These are phyloP conservation scores for Nakazawaea peltata DNA, from an alignment of 805 yeast species.

Conservation along the genomic window DNA sequence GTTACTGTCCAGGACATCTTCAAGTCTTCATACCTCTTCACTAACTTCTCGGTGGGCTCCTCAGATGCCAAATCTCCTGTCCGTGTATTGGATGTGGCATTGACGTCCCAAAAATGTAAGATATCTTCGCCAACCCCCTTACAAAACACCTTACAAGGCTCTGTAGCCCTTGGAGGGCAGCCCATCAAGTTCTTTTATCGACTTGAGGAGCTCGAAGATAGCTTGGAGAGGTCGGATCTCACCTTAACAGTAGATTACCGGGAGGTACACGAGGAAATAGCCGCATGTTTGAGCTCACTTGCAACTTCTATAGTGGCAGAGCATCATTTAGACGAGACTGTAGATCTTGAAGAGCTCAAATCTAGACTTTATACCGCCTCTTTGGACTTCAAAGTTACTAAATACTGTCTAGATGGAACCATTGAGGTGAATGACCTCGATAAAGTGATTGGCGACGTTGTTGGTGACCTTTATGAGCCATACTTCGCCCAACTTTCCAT, in stretches of 20 bases:
- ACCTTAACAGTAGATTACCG: constrained; percentile 37
- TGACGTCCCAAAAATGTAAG: constrained; percentile 16
- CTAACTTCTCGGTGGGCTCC: constrained; percentile 65
- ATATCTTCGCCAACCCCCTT: constrained; percentile 27
- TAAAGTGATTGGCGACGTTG: too few relatives aligned
- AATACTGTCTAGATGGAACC: too few relatives aligned
- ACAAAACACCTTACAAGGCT: too few relatives aligned
- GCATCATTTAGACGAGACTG: too few relatives aligned
- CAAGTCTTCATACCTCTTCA: constrained; percentile 44
- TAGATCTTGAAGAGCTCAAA: too few relatives aligned
- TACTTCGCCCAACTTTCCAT: too few relatives aligned
- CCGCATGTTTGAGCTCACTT: too few relatives aligned
- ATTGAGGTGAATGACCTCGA: too few relatives aligned
- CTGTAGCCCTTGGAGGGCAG: constrained; percentile 64
- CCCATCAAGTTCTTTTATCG: constrained; percentile 56
- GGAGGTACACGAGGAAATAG: constrained; percentile 38
- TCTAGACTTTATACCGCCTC: too few relatives aligned
- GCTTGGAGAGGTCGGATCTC: constrained; percentile 17
- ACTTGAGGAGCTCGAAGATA: constrained; percentile 24
- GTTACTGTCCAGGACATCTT: constrained; percentile 80
- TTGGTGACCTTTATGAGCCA: too few relatives aligned
- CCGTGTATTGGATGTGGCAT: constrained; percentile 35
- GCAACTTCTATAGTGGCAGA: too few relatives aligned
- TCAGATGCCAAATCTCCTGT: constrained; percentile 44
- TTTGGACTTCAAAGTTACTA: too few relatives aligned